phyloP scores from a whole-genome alignment of 2,329 filamentous ascomycete genomes.

The Tolypocladium nubicola region DNA sequence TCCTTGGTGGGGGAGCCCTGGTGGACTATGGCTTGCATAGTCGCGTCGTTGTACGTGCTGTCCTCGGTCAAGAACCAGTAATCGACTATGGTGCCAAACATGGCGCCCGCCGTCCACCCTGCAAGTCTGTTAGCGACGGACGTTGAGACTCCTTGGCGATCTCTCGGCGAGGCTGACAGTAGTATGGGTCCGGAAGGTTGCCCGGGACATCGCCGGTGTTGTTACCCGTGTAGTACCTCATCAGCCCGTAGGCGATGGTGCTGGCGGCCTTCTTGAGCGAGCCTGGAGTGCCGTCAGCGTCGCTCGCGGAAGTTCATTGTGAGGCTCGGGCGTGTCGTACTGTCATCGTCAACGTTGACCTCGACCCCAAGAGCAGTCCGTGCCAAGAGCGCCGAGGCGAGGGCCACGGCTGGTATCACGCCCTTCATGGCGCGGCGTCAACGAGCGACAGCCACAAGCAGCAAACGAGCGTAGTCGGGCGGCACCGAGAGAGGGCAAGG shows the following conservation, averaged over 20 bases:
- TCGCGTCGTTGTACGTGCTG: constrained; percentile 49
- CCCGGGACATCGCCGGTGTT: constrained; percentile 47
- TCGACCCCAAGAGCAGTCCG: constrained; percentile 13
- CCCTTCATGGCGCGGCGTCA: neutral
- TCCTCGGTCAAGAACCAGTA: constrained; percentile 65
- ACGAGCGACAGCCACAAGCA: neutral
- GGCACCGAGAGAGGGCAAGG: neutral
- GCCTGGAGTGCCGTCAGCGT: constrained; percentile 18
- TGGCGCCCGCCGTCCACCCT: constrained; percentile 62
- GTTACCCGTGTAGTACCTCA: constrained; percentile 45
- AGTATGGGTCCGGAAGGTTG: constrained; percentile 51
- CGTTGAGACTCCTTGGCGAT: neutral
- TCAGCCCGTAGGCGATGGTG: constrained; percentile 35
- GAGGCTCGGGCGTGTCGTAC: constrained; percentile 10
- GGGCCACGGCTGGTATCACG: neutral
- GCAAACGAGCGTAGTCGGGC: neutral
- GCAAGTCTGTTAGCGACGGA: constrained; percentile 7
- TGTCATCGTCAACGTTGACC: constrained; percentile 19
- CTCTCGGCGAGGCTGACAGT: constrained; percentile 40
- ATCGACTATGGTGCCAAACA: constrained; percentile 62
- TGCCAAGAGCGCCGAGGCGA: constrained; percentile 7
- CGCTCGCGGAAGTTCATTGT: neutral
- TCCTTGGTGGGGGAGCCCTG: constrained; percentile 49
- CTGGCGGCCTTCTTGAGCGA: constrained; percentile 38
- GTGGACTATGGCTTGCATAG: constrained; percentile 47